phyloP scores from a whole-genome alignment of 2,329 filamentous ascomycete genomes.

The Tolypocladium sp. region DNA sequence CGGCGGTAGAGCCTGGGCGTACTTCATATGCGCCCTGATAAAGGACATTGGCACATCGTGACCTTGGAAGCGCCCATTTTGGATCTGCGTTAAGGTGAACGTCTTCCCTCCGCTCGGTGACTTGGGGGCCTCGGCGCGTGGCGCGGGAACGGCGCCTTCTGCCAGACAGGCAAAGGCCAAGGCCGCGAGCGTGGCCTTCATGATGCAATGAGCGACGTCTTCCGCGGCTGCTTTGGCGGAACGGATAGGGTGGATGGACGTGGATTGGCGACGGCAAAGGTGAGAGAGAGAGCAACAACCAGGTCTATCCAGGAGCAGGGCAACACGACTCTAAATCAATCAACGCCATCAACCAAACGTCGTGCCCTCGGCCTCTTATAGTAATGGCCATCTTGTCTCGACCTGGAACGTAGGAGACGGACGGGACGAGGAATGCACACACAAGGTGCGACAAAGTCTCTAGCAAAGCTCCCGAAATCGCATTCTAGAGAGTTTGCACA shows the following conservation, averaged over 20 bases:
- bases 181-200: conserved; percentile 4
- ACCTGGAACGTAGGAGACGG: background rate
- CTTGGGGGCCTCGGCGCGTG: background rate
- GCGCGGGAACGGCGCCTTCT: conserved; percentile 2
- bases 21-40: conserved; percentile 26
- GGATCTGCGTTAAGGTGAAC: conserved; percentile 21
- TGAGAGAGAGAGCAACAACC: background rate
- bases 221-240: background rate
- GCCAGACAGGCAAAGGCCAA: conserved; percentile 3
- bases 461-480: background rate
- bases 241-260: background rate
- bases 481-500: background rate
- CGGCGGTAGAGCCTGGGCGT: conserved; percentile 19
- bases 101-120: background rate
- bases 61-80: conserved; percentile 22
- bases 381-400: background rate
- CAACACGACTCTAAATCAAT: background rate
- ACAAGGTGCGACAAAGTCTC: background rate
- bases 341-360: too few relatives aligned
- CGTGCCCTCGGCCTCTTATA: background rate
- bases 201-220: background rate
- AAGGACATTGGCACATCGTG: conserved; percentile 21
- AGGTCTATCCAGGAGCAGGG: background rate
- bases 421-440: background rate
- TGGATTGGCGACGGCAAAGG: background rate